Evolutionary conservation across 2,329 filamentous ascomycete genomes (phyloP).

Genomic region (Westerdykella sp.): DNA sequence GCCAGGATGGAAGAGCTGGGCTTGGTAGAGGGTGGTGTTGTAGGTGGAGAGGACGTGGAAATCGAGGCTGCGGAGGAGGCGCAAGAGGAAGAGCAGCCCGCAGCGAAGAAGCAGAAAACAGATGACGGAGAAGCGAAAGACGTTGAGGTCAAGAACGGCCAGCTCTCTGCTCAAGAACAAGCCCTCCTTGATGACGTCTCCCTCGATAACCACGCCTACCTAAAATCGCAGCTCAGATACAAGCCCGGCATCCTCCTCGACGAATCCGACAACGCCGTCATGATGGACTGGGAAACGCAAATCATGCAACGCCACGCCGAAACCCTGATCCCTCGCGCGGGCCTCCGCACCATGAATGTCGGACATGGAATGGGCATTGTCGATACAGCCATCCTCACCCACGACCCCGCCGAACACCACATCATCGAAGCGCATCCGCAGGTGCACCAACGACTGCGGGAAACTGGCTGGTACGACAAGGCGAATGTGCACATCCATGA

Average conservation of each 20-base stretch:
- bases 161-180: constrained; percentile 11
- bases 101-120: constrained; percentile 31
- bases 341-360: constrained; percentile 72
- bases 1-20: constrained; percentile 30
- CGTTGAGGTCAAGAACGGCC: constrained; percentile 11
- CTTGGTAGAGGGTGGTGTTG: constrained; percentile 13
- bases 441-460: constrained; percentile 63
- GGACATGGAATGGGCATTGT: constrained; percentile 91
- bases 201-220: constrained; percentile 37
- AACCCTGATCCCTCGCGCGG: constrained; percentile 54
- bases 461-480: constrained; percentile 62
- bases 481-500: constrained; percentile 55
- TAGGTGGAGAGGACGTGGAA: constrained; percentile 14
- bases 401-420: constrained; percentile 65
- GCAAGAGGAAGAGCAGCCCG: constrained; percentile 20
- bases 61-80: constrained; percentile 17
- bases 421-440: constrained; percentile 80
- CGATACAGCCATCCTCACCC: constrained; percentile 66
- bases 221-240: constrained; percentile 30
- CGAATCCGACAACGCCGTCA: constrained; percentile 71
- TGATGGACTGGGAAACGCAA: constrained; percentile 88
- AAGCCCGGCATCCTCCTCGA: constrained; percentile 55
- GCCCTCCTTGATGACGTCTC: constrained; percentile 30
- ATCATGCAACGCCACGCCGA: constrained; percentile 77
- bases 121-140: constrained; percentile 23